Evolutionary conservation across 768 basidiomycete species (phyloP), one percentile per base, ranked within the genome.

Genomic region (Tricholoma saponaceum): DNA sequence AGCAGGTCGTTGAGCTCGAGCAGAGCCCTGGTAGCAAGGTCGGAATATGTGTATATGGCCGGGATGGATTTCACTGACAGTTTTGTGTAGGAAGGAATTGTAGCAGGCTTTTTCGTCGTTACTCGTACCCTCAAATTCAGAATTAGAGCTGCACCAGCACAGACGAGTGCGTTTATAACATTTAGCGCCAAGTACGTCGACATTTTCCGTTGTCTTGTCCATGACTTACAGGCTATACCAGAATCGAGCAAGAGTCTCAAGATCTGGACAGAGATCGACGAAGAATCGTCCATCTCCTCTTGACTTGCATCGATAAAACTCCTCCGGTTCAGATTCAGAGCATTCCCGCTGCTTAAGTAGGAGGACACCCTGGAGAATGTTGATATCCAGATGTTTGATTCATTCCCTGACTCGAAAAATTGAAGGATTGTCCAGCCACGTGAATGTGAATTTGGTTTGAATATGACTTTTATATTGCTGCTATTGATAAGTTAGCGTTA

Each of bases 171-270:
- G 30, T 62, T 66, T 25, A 59, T 75, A 28, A 56, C 66, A 14
- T 78, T 80, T 50, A 79, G 74, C 37, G 78, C 76, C 20, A 74
- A 65, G 79, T 78, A 26, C 51, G 72, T 60, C 23, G 2, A 70
- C 70, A 67, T 63, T 53, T 8, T 70, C 69, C 44, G 68, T 23
- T 10, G 4, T 18, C 18, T 43, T 32, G 32, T 9, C 20, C 23
- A 23, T 16, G 2, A 4, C 46, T 26, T 39, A 14, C n/a, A 4
- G 25, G 44, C n/a, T 1, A 49, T 25, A 51, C 25, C 51, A 73
- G 70, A 61, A 67, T 72, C 56, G 69, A 67, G 37, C 62, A 56
- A 25, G 64, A 67, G 3, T 47, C 49, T 13, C 55, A 7, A 51
- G 61, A 61, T 6, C 47, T 44, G 8, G 33, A 58, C 55, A 59